Conservation (phyloP, 2,329 filamentous ascomycete genomes). For the Aspergillus fumigatiaffinis region DNA sequence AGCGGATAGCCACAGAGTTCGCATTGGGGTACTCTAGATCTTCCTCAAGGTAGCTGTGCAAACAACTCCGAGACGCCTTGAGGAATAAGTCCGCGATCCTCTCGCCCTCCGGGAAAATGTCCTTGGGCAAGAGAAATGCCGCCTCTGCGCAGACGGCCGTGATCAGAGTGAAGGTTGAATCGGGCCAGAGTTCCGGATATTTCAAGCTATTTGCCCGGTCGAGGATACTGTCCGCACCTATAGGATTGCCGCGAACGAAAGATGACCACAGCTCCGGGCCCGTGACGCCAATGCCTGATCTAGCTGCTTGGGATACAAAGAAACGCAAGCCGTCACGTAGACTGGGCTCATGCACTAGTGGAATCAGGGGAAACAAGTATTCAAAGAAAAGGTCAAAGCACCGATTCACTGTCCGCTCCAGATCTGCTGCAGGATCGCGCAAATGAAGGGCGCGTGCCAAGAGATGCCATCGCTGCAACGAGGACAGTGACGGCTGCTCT, state of each 20-base stretch:
- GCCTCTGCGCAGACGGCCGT: constrained; percentile 45
- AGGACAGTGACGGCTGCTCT: background rate
- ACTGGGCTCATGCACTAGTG: constrained; percentile 41
- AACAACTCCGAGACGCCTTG: constrained; percentile 36
- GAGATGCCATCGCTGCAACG: background rate
- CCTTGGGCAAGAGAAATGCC: constrained; percentile 38
- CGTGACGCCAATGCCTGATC: background rate
- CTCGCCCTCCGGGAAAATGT: constrained; percentile 40
- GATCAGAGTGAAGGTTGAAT: constrained; percentile 41
- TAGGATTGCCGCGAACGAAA: background rate
- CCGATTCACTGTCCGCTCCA: constrained; percentile 12
- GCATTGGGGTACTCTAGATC: constrained; percentile 43
- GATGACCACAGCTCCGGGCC: background rate
- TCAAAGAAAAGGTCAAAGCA: constrained; percentile 43
- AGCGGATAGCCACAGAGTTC: constrained; percentile 43
- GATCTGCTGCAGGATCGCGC: background rate
- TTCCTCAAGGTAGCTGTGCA: constrained; percentile 39
- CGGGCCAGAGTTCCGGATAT: constrained; percentile 30
- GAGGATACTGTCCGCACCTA: background rate
- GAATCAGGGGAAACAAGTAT: constrained; percentile 43
- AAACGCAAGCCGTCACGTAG: constrained; percentile 35
- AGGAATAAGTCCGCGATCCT: constrained; percentile 38
- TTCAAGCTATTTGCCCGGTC: constrained; percentile 7
- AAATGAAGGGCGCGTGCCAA: constrained; percentile 2
- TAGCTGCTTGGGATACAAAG: constrained; percentile 21